Conservation (phyloP, 2,329 filamentous ascomycete genomes). For the Calonectria pauciramosa region DNA sequence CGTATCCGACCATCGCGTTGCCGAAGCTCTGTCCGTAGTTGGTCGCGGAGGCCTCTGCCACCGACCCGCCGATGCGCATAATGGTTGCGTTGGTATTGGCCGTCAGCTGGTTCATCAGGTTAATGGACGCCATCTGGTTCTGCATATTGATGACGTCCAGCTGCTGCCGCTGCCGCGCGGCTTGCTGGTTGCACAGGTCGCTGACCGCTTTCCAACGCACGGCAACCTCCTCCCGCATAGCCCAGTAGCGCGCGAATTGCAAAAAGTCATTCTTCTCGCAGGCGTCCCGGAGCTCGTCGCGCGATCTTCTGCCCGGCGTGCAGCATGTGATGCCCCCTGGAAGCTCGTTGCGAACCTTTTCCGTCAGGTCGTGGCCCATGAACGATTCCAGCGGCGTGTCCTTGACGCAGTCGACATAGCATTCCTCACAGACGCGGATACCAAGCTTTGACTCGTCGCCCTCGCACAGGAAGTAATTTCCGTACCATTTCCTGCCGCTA, state of each 20-base stretch:
- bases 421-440: slow-evolving; percentile 23
- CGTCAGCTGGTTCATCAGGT: slow-evolving; percentile 16
- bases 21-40: not conserved
- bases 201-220: not conserved
- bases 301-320: not conserved
- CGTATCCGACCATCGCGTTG: not conserved
- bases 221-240: not conserved
- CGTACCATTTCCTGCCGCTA: slow-evolving; percentile 20
- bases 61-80: slow-evolving; percentile 5
- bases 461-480: slow-evolving; percentile 10
- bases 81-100: slow-evolving; percentile 22
- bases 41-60: not conserved
- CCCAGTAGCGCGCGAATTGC: slow-evolving; percentile 17
- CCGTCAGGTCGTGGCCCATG: slow-evolving; percentile 14
- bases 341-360: not conserved
- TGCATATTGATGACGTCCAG: not conserved
- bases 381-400: slow-evolving; percentile 18
- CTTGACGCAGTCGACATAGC: slow-evolving; percentile 21
- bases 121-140: slow-evolving; percentile 13
- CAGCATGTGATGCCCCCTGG: slow-evolving; percentile 15
- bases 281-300: slow-evolving; percentile 5
- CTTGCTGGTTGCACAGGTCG: not conserved
- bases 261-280: slow-evolving; percentile 19
- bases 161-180: not conserved
- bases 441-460: slow-evolving; percentile 14